Evolutionary conservation across 306 rosid genomes (phyloP).

Genomic region (Benincasa hispida): DNA sequence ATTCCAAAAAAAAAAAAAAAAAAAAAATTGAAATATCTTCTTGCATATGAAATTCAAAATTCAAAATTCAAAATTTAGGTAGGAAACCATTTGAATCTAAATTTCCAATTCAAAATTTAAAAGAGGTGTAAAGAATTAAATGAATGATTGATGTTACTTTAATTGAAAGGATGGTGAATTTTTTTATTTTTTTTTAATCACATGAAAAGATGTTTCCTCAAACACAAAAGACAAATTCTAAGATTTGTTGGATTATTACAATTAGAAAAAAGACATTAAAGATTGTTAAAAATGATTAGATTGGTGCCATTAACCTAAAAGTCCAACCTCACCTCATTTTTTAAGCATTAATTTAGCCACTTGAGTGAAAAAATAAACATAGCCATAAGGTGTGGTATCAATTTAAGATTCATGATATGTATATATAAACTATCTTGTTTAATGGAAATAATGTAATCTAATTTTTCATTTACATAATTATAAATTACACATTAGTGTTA

Average conservation of each 20-base stretch:
- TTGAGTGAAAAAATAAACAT: neutral
- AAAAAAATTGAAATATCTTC: neutral
- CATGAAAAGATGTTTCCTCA: conserved; percentile 8
- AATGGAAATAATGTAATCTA: neutral
- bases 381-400: neutral
- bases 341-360: neutral
- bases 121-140: neutral
- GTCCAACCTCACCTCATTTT: conserved; percentile 5
- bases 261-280: neutral
- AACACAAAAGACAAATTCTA: neutral
- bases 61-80: neutral
- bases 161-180: neutral
- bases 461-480: neutral
- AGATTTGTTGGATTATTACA: neutral
- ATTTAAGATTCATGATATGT: neutral
- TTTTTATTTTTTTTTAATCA: no score
- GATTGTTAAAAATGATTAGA: conserved; percentile 6
- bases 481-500: neutral
- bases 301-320: neutral
- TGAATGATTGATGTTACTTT: conserved; percentile 5
- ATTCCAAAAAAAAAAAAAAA: no score
- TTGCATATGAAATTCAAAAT: neutral
- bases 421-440: neutral
- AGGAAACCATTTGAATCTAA: neutral
- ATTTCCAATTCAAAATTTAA: neutral